Percentiles rank a stretch among this genome's conserved stretches.
Evolutionary conservation across 495 filamentous ascomycete genomes (phyloP).

Genomic region (Penicillium samsonianum): DNA sequence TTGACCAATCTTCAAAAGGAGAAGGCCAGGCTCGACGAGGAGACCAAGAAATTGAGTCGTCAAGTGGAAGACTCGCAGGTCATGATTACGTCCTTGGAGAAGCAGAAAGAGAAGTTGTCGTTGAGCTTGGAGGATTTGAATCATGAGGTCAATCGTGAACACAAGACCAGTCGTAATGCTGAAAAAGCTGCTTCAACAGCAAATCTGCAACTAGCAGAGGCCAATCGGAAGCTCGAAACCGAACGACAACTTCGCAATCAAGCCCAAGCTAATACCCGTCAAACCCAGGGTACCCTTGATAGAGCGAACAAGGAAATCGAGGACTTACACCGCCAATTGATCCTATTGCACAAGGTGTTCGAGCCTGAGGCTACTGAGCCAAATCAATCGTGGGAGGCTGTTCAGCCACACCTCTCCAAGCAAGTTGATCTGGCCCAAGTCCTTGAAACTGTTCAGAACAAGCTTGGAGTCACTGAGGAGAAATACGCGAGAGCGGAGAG

Average conservation of each 20-base stretch:
- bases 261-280: constrained; percentile 81
- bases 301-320: constrained; percentile 74
- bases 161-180: constrained; percentile 85
- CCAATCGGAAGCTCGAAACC: constrained; percentile 84
- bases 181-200: constrained; percentile 86
- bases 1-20: constrained; percentile 77
- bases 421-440: constrained; percentile 85
- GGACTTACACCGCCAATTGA: constrained; percentile 75
- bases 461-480: constrained; percentile 81
- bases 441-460: constrained; percentile 84
- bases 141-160: constrained; percentile 88
- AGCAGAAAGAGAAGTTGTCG: constrained; percentile 92
- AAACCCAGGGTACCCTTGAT: constrained; percentile 76
- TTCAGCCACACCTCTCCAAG: constrained; percentile 57
- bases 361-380: constrained; percentile 70
- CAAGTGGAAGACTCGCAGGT: constrained; percentile 88
- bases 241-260: constrained; percentile 84
- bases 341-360: constrained; percentile 81
- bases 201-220: constrained; percentile 82
- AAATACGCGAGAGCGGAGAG: constrained; percentile 80
- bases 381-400: constrained; percentile 61
- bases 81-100: constrained; percentile 82
- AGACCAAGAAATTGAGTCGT: constrained; percentile 75
- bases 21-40: constrained; percentile 81
- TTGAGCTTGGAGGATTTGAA: constrained; percentile 89